Base-by-base conservation (phyloP, 768 basidiomycete genomes). In the Naematelia encephala region DNA sequence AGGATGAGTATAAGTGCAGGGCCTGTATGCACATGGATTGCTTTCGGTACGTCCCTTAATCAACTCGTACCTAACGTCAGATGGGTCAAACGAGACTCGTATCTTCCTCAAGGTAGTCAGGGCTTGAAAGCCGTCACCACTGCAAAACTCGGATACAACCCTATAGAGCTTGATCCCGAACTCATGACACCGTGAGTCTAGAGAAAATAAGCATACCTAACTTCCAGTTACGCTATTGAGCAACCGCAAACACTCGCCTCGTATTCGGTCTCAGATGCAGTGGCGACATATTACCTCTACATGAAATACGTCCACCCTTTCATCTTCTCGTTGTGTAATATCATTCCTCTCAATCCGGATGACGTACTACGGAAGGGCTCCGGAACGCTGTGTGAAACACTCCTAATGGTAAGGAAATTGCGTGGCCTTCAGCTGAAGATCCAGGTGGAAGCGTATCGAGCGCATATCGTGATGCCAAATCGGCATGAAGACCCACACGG, bases 261-360 rank as follows among this genome's bases (percentile, higher is more conserved):
- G 72, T 99, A 99, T 78, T 98, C 96, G 67, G 96, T 99, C 25
- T 99, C 96, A 76, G 96, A 99, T 82, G 96, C 96, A 0, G 96
- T 98, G 10, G 94, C 96, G n/a, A 99, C 96, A 0, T 98, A 99
- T 77, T 98, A 98, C 77, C 83, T 99, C 30, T 98, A 99, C 80
- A 99, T 98, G 96, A 99, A 98, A 92, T 99, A 99, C 69, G 93
- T 99, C 10, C 93, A 98, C 72, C 96, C 96, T 0, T 99, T 99
- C 82, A 90, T 99, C 62, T 99, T 99, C 80, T 98, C 96, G 8
- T 79, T 99, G 34, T 98, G 96, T 79, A 99, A 96, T 81, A 99
- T 98, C 77, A 98, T 99, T 67, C 94, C 96, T 11, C 83, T 99
- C 54, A 87, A 87, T 69, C 92, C 96, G 2, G 96, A 99, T 69